These are phyloP conservation scores for Chenopodium formosanum DNA, from an alignment of 148 eudicot species.

Conservation along the genomic window DNA sequence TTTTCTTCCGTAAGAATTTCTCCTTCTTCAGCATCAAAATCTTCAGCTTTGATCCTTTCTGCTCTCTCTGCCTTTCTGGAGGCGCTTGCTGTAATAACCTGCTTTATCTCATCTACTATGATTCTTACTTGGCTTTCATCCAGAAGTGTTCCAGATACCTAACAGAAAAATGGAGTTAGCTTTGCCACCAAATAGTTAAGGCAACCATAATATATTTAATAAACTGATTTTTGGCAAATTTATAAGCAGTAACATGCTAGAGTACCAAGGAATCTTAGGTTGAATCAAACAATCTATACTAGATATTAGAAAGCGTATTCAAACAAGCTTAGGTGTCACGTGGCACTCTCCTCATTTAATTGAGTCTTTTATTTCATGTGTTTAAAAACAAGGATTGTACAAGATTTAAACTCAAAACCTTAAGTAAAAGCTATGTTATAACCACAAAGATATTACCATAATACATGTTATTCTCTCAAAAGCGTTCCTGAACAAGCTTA, in stretches of 20 bases:
- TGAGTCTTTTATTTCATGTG: too few relatives aligned
- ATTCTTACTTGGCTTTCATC: slow-evolving; percentile 40
- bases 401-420: too few relatives aligned
- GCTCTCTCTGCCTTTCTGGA: slow-evolving; percentile 38
- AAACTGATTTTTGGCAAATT: not conserved
- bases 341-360: too few relatives aligned
- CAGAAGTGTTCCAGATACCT: slow-evolving; percentile 40
- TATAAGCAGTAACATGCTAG: not conserved
- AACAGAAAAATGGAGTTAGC: slow-evolving; percentile 11
- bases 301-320: too few relatives aligned
- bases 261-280: not conserved
- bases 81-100: slow-evolving; percentile 39
- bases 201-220: not conserved
- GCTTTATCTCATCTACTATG: slow-evolving; percentile 39
- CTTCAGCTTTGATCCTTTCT: slow-evolving; percentile 42
- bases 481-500: too few relatives aligned
- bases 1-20: slow-evolving; percentile 46
- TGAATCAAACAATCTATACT: not conserved
- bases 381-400: too few relatives aligned
- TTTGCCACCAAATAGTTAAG: not conserved
- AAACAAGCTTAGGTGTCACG: too few relatives aligned
- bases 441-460: too few relatives aligned
- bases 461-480: too few relatives aligned
- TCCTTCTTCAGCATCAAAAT: slow-evolving; percentile 43
- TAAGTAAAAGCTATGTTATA: too few relatives aligned